Evolutionary conservation across 495 filamentous ascomycete species (phyloP).

Genomic region (Sordaria brevicollis): DNA sequence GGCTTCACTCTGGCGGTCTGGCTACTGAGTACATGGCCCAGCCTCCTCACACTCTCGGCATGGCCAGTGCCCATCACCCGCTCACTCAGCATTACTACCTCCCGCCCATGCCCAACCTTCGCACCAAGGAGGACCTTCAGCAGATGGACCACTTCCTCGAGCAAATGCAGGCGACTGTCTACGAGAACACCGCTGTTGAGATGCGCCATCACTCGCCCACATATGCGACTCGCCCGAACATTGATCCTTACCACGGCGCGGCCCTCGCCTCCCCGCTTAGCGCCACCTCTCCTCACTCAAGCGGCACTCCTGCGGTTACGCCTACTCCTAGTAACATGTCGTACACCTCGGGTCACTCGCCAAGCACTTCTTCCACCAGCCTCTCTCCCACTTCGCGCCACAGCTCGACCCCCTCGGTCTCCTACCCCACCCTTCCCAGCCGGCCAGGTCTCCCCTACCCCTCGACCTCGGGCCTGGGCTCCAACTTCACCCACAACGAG

Average conservation of each 20-base stretch:
- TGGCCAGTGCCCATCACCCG: conserved; percentile 38
- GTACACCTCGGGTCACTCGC: conserved; percentile 80
- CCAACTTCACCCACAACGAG: conserved; percentile 68
- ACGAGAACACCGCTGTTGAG: conserved; percentile 64
- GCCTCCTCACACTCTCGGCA: conserved; percentile 39
- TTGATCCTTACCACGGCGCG: conserved; percentile 44
- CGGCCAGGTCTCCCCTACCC: conserved; percentile 49
- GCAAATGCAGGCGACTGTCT: conserved; percentile 89
- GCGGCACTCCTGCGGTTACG: conserved; percentile 73
- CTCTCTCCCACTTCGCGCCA: conserved; percentile 57
- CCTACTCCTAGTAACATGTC: conserved; percentile 81
- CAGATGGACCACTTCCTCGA: conserved; percentile 89
- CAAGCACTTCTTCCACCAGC: conserved; percentile 51
- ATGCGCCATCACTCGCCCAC: conserved; percentile 69
- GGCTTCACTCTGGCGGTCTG: conserved; percentile 54
- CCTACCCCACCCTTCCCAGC: conserved; percentile 68
- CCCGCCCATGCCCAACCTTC: conserved; percentile 73
- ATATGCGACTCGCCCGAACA: conserved; percentile 32
- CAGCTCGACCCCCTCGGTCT: conserved; percentile 42
- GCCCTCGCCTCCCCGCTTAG: conserved; percentile 51
- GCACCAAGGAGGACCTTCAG: conserved; percentile 85
- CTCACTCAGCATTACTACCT: conserved; percentile 63
- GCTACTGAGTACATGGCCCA: conserved; percentile 55
- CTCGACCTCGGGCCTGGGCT: conserved; percentile 69
- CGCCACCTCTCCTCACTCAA: conserved; percentile 43